These are phyloP conservation scores for Candida coquimbonensis DNA, from an alignment of 805 yeast species.

Conservation along the genomic window DNA sequence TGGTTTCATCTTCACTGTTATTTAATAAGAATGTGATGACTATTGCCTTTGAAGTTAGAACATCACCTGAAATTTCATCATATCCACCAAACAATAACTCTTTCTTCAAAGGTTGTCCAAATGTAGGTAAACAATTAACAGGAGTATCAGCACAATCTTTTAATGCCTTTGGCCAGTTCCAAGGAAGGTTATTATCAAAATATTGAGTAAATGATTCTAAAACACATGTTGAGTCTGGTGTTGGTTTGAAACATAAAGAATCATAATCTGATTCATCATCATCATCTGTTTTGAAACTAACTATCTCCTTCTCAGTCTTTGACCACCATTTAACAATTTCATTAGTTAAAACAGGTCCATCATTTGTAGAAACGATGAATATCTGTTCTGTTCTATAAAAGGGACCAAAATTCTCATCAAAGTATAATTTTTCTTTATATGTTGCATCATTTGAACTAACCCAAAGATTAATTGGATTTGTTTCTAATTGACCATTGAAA, in stretches of 20 bases:
- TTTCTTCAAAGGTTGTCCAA: slow-evolving; percentile 82
- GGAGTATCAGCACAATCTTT: slow-evolving; percentile 68
- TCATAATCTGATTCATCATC: slow-evolving; percentile 34
- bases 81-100: slow-evolving; percentile 63
- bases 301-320: slow-evolving; percentile 57
- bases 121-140: slow-evolving; percentile 81
- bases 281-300: slow-evolving; percentile 19
- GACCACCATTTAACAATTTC: slow-evolving; percentile 83
- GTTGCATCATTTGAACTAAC: slow-evolving; percentile 75
- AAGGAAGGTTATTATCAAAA: slow-evolving; percentile 60
- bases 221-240: slow-evolving; percentile 66
- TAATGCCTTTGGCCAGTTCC: slow-evolving; percentile 50
- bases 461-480: slow-evolving; percentile 82
- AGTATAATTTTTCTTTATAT: slow-evolving; percentile 56
- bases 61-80: slow-evolving; percentile 32
- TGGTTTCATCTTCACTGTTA: slow-evolving; percentile 35
- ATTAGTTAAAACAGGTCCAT: slow-evolving; percentile 68
- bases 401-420: slow-evolving; percentile 82
- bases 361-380: slow-evolving; percentile 53
- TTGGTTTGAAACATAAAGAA: slow-evolving; percentile 79
- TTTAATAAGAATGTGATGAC: slow-evolving; percentile 67
- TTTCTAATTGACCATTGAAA: slow-evolving; percentile 54
- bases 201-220: slow-evolving; percentile 87
- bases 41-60: slow-evolving; percentile 61
- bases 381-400: slow-evolving; percentile 86